Conservation (phyloP, 371 early-diverging fungal genomes). For the Mortierella sp. region DNA sequence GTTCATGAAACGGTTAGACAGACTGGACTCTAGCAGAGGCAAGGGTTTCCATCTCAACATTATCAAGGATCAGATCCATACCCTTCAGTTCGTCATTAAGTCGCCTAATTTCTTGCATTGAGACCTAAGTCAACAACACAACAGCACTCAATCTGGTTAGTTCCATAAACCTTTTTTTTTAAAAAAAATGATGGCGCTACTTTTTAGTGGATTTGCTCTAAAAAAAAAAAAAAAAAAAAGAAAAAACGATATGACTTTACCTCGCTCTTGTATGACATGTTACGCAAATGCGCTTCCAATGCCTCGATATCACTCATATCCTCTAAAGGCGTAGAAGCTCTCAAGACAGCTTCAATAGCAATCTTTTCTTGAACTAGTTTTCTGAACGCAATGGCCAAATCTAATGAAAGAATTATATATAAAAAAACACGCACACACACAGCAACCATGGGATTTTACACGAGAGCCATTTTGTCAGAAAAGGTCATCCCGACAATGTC, state of each 20-base stretch:
- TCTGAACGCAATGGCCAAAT: constrained; percentile 43
- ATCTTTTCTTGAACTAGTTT: constrained; percentile 47
- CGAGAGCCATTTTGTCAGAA: constrained; percentile 1
- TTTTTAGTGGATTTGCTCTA: background rate
- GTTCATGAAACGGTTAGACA: too few relatives aligned
- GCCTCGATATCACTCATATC: constrained; percentile 45
- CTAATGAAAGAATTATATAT: constrained; percentile 12
- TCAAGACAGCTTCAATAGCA: constrained; percentile 39
- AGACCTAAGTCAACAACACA: constrained; percentile 6
- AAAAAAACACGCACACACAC: too few relatives aligned
- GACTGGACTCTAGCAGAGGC: too few relatives aligned
- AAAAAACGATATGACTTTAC: constrained; percentile 8
- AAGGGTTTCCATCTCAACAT: too few relatives aligned
- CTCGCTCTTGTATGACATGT: constrained; percentile 43
- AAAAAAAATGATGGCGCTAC: background rate
- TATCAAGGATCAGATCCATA: background rate
- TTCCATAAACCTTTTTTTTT: background rate
- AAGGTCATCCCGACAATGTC: too few relatives aligned
- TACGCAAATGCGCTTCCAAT: constrained; percentile 41
- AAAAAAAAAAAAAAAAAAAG: background rate
- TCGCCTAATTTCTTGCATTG: constrained; percentile 51
- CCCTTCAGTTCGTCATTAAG: constrained; percentile 43
- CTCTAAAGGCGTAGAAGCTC: constrained; percentile 44
- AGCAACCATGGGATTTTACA: too few relatives aligned
- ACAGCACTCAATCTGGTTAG: background rate